Percentiles rank a stretch among this genome's conserved stretches.
Evolutionary conservation across 139 green algal genomes (phyloP).

Genomic region (Eudorina sp.): DNA sequence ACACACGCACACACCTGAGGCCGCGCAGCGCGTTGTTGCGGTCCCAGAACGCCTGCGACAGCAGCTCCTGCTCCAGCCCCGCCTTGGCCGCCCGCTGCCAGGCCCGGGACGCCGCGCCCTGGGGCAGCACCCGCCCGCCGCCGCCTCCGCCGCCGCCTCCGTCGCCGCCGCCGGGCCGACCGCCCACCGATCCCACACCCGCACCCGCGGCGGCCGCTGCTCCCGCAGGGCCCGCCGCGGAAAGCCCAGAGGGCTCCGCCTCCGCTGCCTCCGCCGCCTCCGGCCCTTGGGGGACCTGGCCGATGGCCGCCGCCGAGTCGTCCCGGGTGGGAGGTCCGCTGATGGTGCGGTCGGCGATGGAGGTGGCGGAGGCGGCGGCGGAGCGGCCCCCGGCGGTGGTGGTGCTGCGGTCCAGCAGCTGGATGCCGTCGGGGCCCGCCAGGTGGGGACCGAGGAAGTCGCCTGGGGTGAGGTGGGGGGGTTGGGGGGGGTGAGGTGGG

Average conservation of each 20-base stretch:
- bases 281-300: background rate
- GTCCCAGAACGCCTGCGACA: constrained; percentile 47
- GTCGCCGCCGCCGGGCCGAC: background rate
- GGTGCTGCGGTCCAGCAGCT: background rate
- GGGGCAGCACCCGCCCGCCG: no score
- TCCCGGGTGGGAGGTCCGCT: background rate
- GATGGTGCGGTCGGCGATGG: no score
- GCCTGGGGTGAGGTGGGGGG: background rate
- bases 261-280: background rate
- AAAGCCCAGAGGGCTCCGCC: background rate
- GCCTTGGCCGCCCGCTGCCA: background rate
- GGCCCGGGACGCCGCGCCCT: background rate
- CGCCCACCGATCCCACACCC: background rate
- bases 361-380: no score
- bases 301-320: no score
- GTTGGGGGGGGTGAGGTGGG: no score
- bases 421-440: background rate
- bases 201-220: no score
- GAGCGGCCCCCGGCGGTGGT: background rate
- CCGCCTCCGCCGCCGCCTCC: background rate
- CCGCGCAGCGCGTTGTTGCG: background rate
- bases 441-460: constrained; percentile 3
- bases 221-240: background rate
- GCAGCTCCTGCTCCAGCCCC: constrained; percentile 19
- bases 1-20: background rate